Evolutionary conservation across 225 moss, liverwort and hornwort species (phyloP).

Genomic region (Rhytidiadelphus loreus): DNA sequence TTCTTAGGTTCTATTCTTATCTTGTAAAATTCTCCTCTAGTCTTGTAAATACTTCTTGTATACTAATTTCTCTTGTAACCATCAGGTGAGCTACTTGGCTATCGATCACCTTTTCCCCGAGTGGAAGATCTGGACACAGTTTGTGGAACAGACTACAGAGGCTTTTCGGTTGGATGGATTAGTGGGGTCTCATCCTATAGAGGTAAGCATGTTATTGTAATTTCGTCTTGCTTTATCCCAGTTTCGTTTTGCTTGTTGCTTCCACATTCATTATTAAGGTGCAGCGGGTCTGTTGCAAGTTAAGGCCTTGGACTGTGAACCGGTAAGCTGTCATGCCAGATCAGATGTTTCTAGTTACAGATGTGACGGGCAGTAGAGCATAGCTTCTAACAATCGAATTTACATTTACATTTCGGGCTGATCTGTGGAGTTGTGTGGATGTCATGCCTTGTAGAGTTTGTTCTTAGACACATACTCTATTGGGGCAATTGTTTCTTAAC

Average conservation of each 20-base stretch:
- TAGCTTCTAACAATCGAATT: not conserved
- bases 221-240: not conserved
- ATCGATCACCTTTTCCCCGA: constrained; percentile 62
- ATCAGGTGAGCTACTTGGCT: constrained; percentile 72
- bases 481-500: not conserved
- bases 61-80: not conserved
- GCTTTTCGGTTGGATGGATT: constrained; percentile 70
- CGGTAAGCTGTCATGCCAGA: not conserved
- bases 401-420: not conserved
- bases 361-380: not conserved
- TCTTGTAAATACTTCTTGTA: not conserved
- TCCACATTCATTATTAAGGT: not conserved
- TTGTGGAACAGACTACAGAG: constrained; percentile 67
- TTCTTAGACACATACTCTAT: not conserved
- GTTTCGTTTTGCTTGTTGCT: not conserved
- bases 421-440: not conserved
- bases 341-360: not conserved
- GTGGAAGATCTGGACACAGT: constrained; percentile 75
- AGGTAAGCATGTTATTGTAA: constrained; percentile 24
- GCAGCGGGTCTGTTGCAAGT: not conserved
- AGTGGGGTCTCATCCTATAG: constrained; percentile 71
- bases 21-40: not conserved
- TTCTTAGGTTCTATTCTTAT: not conserved
- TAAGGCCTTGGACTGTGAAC: not conserved
- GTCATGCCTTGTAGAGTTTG: not conserved